phyloP scores from a whole-genome alignment of 225 moss, liverwort and hornwort species.

The Sphagnum contortum region DNA sequence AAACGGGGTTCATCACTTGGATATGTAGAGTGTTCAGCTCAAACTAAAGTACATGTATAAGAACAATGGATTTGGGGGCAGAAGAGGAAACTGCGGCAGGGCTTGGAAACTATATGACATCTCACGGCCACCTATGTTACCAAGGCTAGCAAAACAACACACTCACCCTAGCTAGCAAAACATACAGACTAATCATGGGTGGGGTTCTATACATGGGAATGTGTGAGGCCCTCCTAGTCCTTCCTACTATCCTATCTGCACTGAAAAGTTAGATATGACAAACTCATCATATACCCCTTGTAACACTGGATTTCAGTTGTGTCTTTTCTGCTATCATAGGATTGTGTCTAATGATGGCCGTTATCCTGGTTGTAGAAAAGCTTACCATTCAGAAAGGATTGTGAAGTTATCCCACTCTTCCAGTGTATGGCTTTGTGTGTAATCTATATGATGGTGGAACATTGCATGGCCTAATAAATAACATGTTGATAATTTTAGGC shows the following conservation, averaged over 20 bases:
- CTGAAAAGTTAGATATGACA: conserved; percentile 80
- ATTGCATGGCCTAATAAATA: too few relatives aligned
- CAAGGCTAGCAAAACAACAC: conserved; percentile 66
- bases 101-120: conserved; percentile 85
- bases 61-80: conserved; percentile 51
- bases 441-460: too few relatives aligned
- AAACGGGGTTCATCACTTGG: conserved; percentile 12
- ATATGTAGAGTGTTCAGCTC: conserved; percentile 32
- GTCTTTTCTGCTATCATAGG: conserved; percentile 82
- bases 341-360: conserved; percentile 84
- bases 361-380: conserved; percentile 80
- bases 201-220: conserved; percentile 58
- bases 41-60: conserved; percentile 79
- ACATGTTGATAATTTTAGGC: too few relatives aligned
- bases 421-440: conserved; percentile 51
- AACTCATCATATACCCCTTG: conserved; percentile 84
- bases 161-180: conserved; percentile 45
- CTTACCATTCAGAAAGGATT: conserved; percentile 66
- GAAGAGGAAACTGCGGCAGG: conserved; percentile 58
- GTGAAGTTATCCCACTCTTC: conserved; percentile 59
- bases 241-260: conserved; percentile 83
- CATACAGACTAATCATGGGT: conserved; percentile 40
- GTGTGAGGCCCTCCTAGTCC: conserved; percentile 80
- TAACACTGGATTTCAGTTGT: conserved; percentile 78
- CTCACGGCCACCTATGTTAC: conserved; percentile 73